Base-by-base conservation (phyloP, 805 yeast genomes). In the Sugiyamaella valdiviana region DNA sequence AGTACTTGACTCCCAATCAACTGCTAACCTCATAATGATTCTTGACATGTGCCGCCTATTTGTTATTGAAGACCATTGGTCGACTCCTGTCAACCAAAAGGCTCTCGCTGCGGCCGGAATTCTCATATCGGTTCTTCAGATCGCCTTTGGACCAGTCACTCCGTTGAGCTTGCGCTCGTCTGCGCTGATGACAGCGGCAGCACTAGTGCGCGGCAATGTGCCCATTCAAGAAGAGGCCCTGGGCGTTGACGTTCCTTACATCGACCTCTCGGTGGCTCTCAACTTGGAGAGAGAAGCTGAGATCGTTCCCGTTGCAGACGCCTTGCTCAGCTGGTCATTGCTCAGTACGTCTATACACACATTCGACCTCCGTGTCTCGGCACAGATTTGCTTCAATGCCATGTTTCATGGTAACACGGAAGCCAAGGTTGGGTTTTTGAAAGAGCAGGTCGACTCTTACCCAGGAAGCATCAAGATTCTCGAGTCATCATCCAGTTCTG, bases 171-270 rank as follows among this genome's bases (percentile, higher is more conserved):
- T 90, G 2, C 78, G 95, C 52, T 75, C 84, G 0, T 62, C 73
- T 15, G 85, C 96, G 0, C 70, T 93, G 26, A 68, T 82, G 3
- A 80, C 95, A 0, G 79, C 87, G 1, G 89, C 95, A 1, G 91
- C 83, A 53, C 69, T 90, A 26, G 82, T 93, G 3, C 68, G 81
- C 42, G 75, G 79, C 24, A 88, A 89, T 62, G 65, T 72, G 2
- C 76, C 71, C 1, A 75, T 85, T 29, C 99, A 93, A 64, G 67
- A 69, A 12, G 79, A 79, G 50, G 83, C 91, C 57, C 74, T 88
- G 1, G 80, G 80, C 47, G 81, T 91, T 12, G 98, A 93, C 64
- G 96, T 93, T 6, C 99, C 99, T 0, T 87, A 83, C 61, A 72
- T 90, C 48, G 97, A 88, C 59, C 88, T 96, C 9, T 71, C 82